These are phyloP conservation scores for Ustilago curta DNA, from an alignment of 1,284 basidiomycete genomes.

Conservation along the genomic window DNA sequence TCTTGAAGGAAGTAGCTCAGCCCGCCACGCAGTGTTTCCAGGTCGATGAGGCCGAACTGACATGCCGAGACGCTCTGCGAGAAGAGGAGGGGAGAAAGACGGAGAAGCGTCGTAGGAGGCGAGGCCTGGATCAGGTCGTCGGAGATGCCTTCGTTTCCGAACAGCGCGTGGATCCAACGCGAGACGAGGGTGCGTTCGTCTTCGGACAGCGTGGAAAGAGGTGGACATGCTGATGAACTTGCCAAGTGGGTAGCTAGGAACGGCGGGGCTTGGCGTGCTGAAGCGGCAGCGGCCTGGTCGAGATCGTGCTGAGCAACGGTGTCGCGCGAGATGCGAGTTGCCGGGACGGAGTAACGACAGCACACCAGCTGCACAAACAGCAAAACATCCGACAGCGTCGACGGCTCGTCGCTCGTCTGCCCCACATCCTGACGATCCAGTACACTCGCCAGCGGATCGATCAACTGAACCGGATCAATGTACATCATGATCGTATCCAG, in stretches of 20 bases:
- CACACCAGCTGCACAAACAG: conserved; percentile 50
- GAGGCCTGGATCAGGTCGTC: conserved; percentile 71
- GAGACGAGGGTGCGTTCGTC: conserved; percentile 66
- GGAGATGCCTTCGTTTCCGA: conserved; percentile 70
- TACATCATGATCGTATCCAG: conserved; percentile 53
- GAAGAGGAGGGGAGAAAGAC: conserved; percentile 71
- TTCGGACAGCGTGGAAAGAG: conserved; percentile 63
- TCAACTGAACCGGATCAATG: conserved; percentile 37
- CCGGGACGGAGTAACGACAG: conserved; percentile 25
- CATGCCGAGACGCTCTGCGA: conserved; percentile 72
- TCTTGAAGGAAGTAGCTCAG: conserved; percentile 73
- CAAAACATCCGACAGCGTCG: conserved; percentile 43
- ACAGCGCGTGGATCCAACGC: conserved; percentile 69
- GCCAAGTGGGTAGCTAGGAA: conserved; percentile 55
- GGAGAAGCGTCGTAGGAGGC: conserved; percentile 70
- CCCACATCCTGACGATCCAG: conserved; percentile 46
- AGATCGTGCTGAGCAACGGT: background rate
- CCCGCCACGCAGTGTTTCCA: conserved; percentile 72
- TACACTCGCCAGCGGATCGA: conserved; percentile 34
- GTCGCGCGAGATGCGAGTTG: conserved; percentile 16
- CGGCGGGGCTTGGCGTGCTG: conserved; percentile 14
- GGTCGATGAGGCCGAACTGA: conserved; percentile 71
- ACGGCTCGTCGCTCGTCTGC: conserved; percentile 54
- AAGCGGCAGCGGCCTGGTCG: conserved; percentile 2
- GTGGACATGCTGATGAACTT: conserved; percentile 55